Percentiles rank a stretch among this genome's conserved stretches.
These are phyloP conservation scores for Monilinia vaccinii-corymbosi DNA, from an alignment of 2,329 filamentous ascomycete genomes.

Conservation along the genomic window DNA sequence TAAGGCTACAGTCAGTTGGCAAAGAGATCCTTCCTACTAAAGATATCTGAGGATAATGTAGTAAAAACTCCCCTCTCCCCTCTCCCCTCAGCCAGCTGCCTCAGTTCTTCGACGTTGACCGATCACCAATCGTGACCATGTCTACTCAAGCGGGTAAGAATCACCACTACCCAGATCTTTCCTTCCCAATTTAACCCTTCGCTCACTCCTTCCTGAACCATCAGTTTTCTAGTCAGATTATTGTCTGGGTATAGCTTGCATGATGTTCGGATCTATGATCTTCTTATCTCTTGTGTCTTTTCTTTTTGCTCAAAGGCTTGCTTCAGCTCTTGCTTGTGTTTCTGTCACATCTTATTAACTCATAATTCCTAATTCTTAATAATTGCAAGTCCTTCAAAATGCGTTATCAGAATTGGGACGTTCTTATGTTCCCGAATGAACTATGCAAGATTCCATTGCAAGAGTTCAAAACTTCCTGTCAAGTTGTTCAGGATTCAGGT, in stretches of 20 bases:
- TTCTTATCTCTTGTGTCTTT: not conserved
- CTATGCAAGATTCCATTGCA: conserved; percentile 62
- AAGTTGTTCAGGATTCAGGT: conserved; percentile 48
- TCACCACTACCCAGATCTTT: not conserved
- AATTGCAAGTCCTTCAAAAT: conserved; percentile 36
- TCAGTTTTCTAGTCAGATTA: not conserved
- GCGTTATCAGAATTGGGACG: conserved; percentile 82
- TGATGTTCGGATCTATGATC: not conserved
- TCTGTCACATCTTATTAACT: not conserved
- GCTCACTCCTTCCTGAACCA: not conserved
- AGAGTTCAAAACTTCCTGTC: conserved; percentile 74
- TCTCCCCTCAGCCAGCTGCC: no score
- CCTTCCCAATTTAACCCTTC: not conserved
- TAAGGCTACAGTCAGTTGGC: not conserved
- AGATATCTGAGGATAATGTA: not conserved
- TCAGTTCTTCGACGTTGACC: not conserved
- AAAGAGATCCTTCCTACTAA: not conserved
- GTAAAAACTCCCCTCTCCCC: not conserved
- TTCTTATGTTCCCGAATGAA: conserved; percentile 63
- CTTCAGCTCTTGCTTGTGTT: conserved; percentile 9
- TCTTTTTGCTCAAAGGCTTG: conserved; percentile 6
- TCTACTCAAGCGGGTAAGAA: not conserved
- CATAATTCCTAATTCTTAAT: not conserved
- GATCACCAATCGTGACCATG: not conserved
- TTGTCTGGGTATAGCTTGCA: not conserved